Conservation (phyloP, 108 stramenopile genomes). For the Seminavis robusta region DNA sequence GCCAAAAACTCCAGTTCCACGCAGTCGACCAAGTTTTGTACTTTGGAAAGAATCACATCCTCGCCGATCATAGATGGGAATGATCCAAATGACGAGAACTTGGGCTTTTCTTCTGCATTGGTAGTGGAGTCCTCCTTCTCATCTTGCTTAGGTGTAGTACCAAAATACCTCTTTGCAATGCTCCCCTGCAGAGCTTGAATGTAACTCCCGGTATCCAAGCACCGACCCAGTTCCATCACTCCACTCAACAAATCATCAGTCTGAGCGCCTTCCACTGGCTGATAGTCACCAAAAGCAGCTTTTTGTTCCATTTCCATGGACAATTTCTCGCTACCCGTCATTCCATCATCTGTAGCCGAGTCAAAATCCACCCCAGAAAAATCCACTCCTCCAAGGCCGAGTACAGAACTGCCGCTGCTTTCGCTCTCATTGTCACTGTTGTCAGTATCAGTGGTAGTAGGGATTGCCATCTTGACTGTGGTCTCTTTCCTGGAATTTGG, state of each 20-base stretch:
- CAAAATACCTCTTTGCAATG: constrained; percentile 4
- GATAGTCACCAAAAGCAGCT: constrained; percentile 1
- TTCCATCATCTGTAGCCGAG: constrained; percentile 11
- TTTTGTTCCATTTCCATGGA: neutral
- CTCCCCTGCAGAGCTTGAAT: constrained; percentile 19
- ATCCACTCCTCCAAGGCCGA: constrained; percentile 60
- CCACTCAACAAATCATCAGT: neutral
- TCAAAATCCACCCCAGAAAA: constrained; percentile 74
- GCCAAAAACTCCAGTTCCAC: constrained; percentile 61
- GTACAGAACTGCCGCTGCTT: constrained; percentile 34
- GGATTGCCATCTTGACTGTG: no score
- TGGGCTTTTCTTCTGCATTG: neutral
- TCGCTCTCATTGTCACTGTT: constrained; percentile 10
- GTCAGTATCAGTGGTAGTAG: no score
- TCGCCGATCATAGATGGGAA: constrained; percentile 12
- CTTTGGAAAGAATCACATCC: constrained; percentile 22
- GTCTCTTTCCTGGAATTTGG: no score
- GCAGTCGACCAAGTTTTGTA: constrained; percentile 24
- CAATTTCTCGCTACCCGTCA: neutral
- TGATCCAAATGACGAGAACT: constrained; percentile 2
- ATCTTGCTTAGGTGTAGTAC: neutral
- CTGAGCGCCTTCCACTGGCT: neutral
- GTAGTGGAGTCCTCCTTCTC: neutral
- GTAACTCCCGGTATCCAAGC: constrained; percentile 16
- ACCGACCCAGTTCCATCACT: neutral